Conservation (phyloP, 176 grass and related monocot species). For the Ensete glaucum region DNA sequence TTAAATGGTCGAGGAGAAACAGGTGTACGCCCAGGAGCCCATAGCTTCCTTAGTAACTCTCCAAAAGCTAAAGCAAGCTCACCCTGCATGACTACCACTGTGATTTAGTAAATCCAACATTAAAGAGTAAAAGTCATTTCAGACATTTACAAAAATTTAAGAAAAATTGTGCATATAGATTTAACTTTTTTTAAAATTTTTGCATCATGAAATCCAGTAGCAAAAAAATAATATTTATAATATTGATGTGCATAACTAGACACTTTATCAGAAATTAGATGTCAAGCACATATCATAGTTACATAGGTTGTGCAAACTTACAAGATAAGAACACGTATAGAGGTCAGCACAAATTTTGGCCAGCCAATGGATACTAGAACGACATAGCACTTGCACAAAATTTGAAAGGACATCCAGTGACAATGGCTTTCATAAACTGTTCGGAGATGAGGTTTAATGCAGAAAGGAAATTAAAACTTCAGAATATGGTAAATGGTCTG, state of each 20-base stretch:
- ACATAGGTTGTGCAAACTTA: neutral
- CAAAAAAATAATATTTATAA: neutral
- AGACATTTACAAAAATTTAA: neutral
- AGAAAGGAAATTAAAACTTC: neutral
- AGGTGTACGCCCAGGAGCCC: conserved; percentile 78
- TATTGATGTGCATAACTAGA: neutral
- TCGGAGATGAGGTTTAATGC: neutral
- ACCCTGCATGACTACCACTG: conserved; percentile 95
- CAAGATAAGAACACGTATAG: neutral
- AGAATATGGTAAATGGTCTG: neutral
- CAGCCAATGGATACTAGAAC: neutral
- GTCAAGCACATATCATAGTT: neutral
- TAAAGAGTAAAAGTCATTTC: neutral
- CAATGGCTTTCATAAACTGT: neutral
- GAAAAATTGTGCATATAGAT: neutral
- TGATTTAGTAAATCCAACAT: conserved; percentile 59
- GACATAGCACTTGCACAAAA: neutral
- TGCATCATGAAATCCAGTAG: neutral
- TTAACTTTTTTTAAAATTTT: neutral
- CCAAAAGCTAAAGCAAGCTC: conserved; percentile 99
- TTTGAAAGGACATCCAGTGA: neutral
- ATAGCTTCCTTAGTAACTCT: conserved; percentile 89
- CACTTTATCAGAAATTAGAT: neutral
- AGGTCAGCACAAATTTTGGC: neutral
- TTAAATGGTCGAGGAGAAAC: conserved; percentile 93